phyloP scores from a whole-genome alignment of 2,329 filamentous ascomycete species.

The Dichotomopilus funicola region DNA sequence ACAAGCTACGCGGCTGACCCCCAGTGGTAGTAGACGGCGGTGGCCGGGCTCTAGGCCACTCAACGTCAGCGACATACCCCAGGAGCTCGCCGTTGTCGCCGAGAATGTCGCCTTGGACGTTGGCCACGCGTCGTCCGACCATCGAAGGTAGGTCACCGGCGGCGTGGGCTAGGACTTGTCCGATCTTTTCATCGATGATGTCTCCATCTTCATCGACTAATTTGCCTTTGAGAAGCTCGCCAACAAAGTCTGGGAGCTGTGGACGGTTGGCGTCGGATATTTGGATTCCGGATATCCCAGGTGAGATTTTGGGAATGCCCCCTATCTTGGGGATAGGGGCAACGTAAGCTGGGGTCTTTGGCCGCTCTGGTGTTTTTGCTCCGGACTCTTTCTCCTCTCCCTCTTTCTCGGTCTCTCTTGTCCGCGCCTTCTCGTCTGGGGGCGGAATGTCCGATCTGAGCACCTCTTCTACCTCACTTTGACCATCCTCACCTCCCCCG shows the following conservation, averaged over 20 bases:
- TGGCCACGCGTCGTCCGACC: slow-evolving; percentile 42
- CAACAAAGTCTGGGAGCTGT: slow-evolving; percentile 24
- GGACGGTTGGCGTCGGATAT: slow-evolving; percentile 26
- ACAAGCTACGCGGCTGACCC: slow-evolving; percentile 25
- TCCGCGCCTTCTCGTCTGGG: too few relatives aligned
- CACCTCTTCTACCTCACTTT: slow-evolving; percentile 3
- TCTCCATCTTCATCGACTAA: slow-evolving; percentile 49
- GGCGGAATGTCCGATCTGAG: neutral
- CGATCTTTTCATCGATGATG: slow-evolving; percentile 41
- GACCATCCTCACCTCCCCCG: neutral
- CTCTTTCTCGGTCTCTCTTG: neutral
- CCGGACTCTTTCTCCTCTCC: neutral
- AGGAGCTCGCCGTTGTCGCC: slow-evolving; percentile 38
- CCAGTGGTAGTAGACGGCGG: neutral
- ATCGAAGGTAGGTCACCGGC: slow-evolving; percentile 50
- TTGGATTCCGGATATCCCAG: slow-evolving; percentile 29
- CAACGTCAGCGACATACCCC: slow-evolving; percentile 40
- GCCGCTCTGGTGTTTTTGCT: slow-evolving; percentile 5
- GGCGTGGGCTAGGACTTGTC: slow-evolving; percentile 45
- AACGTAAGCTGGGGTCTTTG: slow-evolving; percentile 33
- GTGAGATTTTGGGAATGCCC: slow-evolving; percentile 31
- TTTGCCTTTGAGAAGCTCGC: slow-evolving; percentile 38
- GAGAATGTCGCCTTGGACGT: slow-evolving; percentile 40
- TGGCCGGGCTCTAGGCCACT: slow-evolving; percentile 23
- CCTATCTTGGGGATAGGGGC: slow-evolving; percentile 34